A percentile compares a stretch with the other conserved stretches of the same genome.
Conservation (phyloP, 805 yeast species). For the Pichia membranifaciens region DNA sequence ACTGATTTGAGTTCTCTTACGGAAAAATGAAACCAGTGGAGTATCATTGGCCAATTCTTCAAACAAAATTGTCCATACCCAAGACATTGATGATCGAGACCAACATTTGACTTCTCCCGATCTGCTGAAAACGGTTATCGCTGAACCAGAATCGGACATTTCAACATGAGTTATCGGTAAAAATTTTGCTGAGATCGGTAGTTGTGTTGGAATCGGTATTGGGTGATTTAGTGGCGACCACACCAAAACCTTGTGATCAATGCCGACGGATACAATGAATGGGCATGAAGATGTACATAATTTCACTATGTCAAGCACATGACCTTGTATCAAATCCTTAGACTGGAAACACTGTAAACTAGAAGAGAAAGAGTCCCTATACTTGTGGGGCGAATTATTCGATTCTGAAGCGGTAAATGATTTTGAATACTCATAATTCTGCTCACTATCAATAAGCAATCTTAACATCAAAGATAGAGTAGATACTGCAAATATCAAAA, state of each 20-base stretch:
- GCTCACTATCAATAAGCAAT: constrained; percentile 28
- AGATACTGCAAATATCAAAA: constrained; percentile 47
- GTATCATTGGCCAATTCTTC: constrained; percentile 33
- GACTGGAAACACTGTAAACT: constrained; percentile 20
- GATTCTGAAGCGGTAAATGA: constrained; percentile 14
- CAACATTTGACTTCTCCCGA: constrained; percentile 53
- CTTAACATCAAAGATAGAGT: constrained; percentile 41
- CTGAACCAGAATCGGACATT: constrained; percentile 54
- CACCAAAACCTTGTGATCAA: constrained; percentile 64
- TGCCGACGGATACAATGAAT: constrained; percentile 62
- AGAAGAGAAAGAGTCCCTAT: background rate
- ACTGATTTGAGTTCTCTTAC: constrained; percentile 44
- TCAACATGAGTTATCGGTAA: constrained; percentile 61
- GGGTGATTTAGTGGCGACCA: constrained; percentile 65
- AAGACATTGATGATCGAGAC: constrained; percentile 48
- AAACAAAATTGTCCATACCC: constrained; percentile 49
- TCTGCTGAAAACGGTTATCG: constrained; percentile 48
- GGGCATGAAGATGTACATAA: constrained; percentile 57
- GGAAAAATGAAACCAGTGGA: constrained; percentile 55
- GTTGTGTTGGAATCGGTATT: constrained; percentile 39
- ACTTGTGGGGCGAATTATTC: background rate
- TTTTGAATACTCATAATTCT: background rate
- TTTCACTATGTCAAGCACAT: constrained; percentile 56
- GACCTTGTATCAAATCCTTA: constrained; percentile 44
- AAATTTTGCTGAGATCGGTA: constrained; percentile 38